Conservation (phyloP, 805 yeast genomes). For the Saccharomycopsis schoenii region DNA sequence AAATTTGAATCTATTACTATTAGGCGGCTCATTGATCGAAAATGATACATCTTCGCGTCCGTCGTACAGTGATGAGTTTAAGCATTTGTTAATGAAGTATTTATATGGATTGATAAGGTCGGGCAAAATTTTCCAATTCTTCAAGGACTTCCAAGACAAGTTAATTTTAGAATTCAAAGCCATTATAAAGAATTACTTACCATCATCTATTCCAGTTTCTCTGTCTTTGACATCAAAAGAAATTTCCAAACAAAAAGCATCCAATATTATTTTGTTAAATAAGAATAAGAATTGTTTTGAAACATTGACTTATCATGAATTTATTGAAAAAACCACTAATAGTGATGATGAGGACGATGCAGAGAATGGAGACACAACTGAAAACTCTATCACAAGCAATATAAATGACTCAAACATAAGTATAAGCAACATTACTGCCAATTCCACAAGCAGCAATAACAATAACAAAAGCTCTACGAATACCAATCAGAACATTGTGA, state of each 20-base stretch:
- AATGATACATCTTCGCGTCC: neutral
- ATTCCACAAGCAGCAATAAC: constrained; percentile 9
- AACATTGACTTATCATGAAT: constrained; percentile 1
- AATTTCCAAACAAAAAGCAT: neutral
- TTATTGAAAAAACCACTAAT: neutral
- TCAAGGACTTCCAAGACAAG: constrained; percentile 53
- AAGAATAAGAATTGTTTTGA: constrained; percentile 8
- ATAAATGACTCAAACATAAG: neutral
- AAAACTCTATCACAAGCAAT: neutral
- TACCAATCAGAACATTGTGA: constrained; percentile 28
- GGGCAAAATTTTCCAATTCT: constrained; percentile 52
- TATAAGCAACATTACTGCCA: constrained; percentile 1
- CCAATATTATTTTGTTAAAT: neutral
- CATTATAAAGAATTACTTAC: constrained; percentile 57
- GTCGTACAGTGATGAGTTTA: constrained; percentile 25
- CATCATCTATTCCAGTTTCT: constrained; percentile 24
- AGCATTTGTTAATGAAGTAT: constrained; percentile 34
- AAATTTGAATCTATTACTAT: constrained; percentile 28
- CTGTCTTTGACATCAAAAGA: neutral
- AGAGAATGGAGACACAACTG: neutral
- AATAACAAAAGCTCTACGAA: constrained; percentile 9
- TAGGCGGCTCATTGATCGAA: neutral
- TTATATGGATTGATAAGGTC: constrained; percentile 52
- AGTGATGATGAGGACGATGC: neutral
- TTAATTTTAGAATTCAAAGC: constrained; percentile 64